Evolutionary conservation across 1,284 basidiomycete genomes (phyloP).

Genomic region (Sporisorium scitamineum): DNA sequence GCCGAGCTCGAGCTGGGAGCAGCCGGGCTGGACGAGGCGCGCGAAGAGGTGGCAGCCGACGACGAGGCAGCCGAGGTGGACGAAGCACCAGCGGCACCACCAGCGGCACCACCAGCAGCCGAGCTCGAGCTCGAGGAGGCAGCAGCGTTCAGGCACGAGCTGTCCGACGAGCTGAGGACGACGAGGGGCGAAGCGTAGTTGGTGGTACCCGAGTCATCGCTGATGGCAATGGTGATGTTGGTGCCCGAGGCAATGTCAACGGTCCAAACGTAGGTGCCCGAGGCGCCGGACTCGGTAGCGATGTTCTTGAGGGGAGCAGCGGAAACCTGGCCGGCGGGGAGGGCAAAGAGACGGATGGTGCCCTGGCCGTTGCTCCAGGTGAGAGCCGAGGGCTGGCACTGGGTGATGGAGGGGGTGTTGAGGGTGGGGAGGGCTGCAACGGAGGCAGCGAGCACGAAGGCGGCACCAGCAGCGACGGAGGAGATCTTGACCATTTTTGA

Average conservation of each 20-base stretch:
- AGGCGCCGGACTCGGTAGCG: conserved; percentile 51
- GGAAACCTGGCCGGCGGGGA: conserved; percentile 47
- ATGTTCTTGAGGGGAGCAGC: conserved; percentile 54
- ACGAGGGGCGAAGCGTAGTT: conserved; percentile 49
- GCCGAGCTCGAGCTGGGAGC: not conserved
- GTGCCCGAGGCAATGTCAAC: conserved; percentile 66
- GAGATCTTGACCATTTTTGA: conserved; percentile 53
- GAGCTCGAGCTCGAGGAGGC: conserved; percentile 18
- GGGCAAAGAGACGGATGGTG: conserved; percentile 38
- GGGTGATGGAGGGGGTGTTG: conserved; percentile 50
- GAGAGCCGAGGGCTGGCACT: conserved; percentile 45
- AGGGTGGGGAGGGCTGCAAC: conserved; percentile 35
- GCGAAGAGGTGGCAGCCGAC: conserved; percentile 22
- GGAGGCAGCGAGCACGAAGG: conserved; percentile 47
- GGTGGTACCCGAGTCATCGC: conserved; percentile 58
- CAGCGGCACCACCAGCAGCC: conserved; percentile 8
- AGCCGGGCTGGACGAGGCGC: conserved; percentile 6
- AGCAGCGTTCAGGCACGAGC: conserved; percentile 40
- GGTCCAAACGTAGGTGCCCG: conserved; percentile 61
- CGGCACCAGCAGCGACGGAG: conserved; percentile 46
- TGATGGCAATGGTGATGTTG: conserved; percentile 63
- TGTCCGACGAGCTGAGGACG: conserved; percentile 37
- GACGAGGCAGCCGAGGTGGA: conserved; percentile 15
- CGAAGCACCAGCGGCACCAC: conserved; percentile 12
- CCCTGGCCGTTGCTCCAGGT: conserved; percentile 41